Percentiles rank a stretch among this genome's conserved stretches.
phyloP scores from a whole-genome alignment of 1,139 yeast genomes.

The Suhomyces taliae region DNA sequence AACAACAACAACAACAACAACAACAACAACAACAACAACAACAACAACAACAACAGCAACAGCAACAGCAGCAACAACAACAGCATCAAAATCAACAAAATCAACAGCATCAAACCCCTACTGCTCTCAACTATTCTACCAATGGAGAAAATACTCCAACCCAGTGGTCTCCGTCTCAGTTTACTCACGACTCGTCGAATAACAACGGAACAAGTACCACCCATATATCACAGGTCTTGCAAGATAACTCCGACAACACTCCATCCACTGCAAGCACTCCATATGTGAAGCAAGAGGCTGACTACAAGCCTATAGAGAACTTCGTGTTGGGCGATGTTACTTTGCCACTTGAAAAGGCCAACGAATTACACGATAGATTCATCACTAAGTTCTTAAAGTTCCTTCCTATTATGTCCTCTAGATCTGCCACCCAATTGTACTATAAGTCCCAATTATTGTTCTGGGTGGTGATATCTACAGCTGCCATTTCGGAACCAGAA shows the following conservation, averaged over 20 bases:
- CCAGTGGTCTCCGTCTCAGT: slow-evolving; percentile 3
- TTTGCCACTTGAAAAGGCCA: slow-evolving; percentile 65
- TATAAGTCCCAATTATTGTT: slow-evolving; percentile 81
- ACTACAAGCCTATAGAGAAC: slow-evolving; percentile 40
- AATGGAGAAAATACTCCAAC: slow-evolving; percentile 4
- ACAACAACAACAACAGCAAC: too few species aligned
- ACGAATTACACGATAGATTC: slow-evolving; percentile 68
- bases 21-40: too few species aligned
- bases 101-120: neutral
- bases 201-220: slow-evolving; percentile 5
- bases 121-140: slow-evolving; percentile 1
- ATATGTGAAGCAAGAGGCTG: slow-evolving; percentile 14
- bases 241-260: slow-evolving; percentile 29
- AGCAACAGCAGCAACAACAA: too few species aligned
- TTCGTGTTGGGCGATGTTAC: slow-evolving; percentile 75
- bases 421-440: slow-evolving; percentile 74
- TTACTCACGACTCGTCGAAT: slow-evolving; percentile 9
- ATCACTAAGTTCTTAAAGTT: slow-evolving; percentile 68
- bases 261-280: slow-evolving; percentile 16
- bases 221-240: slow-evolving; percentile 19
- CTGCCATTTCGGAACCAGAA: slow-evolving; percentile 83
- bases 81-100: neutral
- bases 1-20: too few species aligned
- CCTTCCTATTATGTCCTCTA: slow-evolving; percentile 74
- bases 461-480: slow-evolving; percentile 89